Percentiles rank a stretch among this genome's conserved stretches.
Conservation (phyloP, 2,329 filamentous ascomycete species). For the Coniochaeta sp. region DNA sequence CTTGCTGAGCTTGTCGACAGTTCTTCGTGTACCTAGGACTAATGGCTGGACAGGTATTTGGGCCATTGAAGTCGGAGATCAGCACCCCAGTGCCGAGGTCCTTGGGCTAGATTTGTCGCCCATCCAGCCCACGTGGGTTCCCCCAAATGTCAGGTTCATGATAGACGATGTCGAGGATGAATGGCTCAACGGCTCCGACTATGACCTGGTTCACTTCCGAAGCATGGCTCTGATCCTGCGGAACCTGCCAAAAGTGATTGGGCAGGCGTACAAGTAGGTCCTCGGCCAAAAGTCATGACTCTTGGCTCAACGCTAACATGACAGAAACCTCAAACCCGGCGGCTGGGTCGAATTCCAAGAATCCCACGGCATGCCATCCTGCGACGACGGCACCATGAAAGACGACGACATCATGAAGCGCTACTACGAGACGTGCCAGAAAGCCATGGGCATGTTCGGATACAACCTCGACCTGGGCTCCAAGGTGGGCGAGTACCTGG, state of each 20-base stretch:
- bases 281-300: background rate
- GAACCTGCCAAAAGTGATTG: slow-evolving; percentile 35
- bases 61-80: slow-evolving; percentile 4
- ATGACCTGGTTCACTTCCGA: slow-evolving; percentile 44
- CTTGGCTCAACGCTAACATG: background rate
- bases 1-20: background rate
- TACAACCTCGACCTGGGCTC: slow-evolving; percentile 15
- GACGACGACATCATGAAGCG: slow-evolving; percentile 8
- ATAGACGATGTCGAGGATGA: slow-evolving; percentile 46
- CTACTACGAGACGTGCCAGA: slow-evolving; percentile 18
- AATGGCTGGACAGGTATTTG: background rate
- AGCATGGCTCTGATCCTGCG: slow-evolving; percentile 37
- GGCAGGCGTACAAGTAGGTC: slow-evolving; percentile 26
- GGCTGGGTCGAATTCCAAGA: slow-evolving; percentile 20
- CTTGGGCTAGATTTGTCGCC: slow-evolving; percentile 16
- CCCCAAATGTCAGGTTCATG: slow-evolving; percentile 26
- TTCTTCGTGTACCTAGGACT: background rate
- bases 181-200: slow-evolving; percentile 37
- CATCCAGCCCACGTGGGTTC: slow-evolving; percentile 17
- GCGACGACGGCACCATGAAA: slow-evolving; percentile 15
- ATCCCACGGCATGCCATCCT: slow-evolving; percentile 11
- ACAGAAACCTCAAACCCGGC: slow-evolving; percentile 13
- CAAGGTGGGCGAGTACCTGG: slow-evolving; percentile 16
- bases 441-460: slow-evolving; percentile 20
- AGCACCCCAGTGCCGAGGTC: slow-evolving; percentile 10